Percentiles rank a stretch among this genome's conserved stretches.
These are phyloP conservation scores for Camptophora hylomeconis DNA, from an alignment of 2,329 filamentous ascomycete genomes.

Conservation along the genomic window DNA sequence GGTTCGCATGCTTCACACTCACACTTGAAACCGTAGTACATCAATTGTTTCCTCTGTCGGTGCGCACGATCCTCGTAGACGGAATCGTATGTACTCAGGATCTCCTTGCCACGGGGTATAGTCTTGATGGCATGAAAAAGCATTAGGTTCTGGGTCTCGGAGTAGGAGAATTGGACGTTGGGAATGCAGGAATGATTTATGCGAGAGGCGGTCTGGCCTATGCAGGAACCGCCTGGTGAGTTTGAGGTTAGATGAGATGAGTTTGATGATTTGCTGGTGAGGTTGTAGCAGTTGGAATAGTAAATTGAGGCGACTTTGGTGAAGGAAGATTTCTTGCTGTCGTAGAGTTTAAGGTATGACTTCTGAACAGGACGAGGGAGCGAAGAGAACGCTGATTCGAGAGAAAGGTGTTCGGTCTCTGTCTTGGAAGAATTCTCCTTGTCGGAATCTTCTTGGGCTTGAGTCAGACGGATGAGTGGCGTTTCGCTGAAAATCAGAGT, in stretches of 20 bases:
- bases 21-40: conserved; percentile 15
- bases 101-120: conserved; percentile 13
- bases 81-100: conserved; percentile 13
- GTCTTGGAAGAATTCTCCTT: conserved; percentile 7
- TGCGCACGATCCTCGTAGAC: conserved; percentile 6
- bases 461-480: conserved; percentile 10
- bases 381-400: conserved; percentile 4
- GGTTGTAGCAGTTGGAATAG: conserved; percentile 16
- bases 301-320: conserved; percentile 12
- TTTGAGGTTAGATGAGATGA: too few relatives aligned
- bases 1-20: conserved; percentile 13
- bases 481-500: conserved; percentile 12
- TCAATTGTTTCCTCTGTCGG: conserved; percentile 9
- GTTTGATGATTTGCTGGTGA: too few relatives aligned
- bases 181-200: conserved; percentile 16
- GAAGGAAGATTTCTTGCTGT: conserved; percentile 12
- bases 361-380: conserved; percentile 8
- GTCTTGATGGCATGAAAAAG: conserved; percentile 12
- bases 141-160: conserved; percentile 8
- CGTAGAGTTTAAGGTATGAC: conserved; percentile 10
- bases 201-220: conserved; percentile 11
- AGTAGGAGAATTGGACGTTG: conserved; percentile 14
- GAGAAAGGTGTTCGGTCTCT: conserved; percentile 4
- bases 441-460: too few relatives aligned
- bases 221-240: conserved; percentile 10